Base-by-base conservation (phyloP, 106 monocot species). In the Allium fistulosum region DNA sequence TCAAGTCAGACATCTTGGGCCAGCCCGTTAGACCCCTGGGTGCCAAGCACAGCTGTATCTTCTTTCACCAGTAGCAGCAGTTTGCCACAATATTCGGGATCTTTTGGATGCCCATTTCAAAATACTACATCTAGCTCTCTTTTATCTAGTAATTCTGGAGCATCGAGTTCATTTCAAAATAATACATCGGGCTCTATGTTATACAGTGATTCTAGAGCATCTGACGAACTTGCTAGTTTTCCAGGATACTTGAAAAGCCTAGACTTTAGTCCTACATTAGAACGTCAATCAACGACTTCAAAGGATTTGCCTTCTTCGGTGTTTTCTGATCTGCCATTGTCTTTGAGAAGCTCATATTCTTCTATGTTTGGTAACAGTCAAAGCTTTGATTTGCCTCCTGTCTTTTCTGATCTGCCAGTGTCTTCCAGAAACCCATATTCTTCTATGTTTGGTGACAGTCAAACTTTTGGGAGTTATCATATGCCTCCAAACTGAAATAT, bases 221-320 rank as follows among this genome's bases (percentile, higher is more conserved):
- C 73, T 10, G 26, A 57, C 7, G 73, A 73, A 48, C 65, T 73
- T 22, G n/a, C 65, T 57, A 52, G 22, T 10, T 73, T 73, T 73
- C 73, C 73, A 55, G 73, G 64, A 47, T 73, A 65, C 58, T 56
- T 73, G 46, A 73, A 73, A 65, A 73, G 73, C 47, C 16, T 72
- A 15, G 73, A 65, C 17, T 15, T 52, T 57, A 11, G 8, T 48
- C 17, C 72, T 45, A 62, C 73, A 65, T 37, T 37, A 37, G 37
- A 37, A 37, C 37, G 37, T 37, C 37, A 37, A 37, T 37, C 37
- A 37, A 37, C 37, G 5, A 2, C 37, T 37, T 37, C 37, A 37
- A 37, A 37, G 37, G 37, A 37, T 37, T 37, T 37, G 37, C 37
- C 37, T 37, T 37, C 37, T 37, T 2, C 37, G 37, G 37, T 37